Percentiles rank a stretch among this genome's conserved stretches.
Conservation (phyloP, 805 yeast genomes). For the Ogataea chonburiensis region DNA sequence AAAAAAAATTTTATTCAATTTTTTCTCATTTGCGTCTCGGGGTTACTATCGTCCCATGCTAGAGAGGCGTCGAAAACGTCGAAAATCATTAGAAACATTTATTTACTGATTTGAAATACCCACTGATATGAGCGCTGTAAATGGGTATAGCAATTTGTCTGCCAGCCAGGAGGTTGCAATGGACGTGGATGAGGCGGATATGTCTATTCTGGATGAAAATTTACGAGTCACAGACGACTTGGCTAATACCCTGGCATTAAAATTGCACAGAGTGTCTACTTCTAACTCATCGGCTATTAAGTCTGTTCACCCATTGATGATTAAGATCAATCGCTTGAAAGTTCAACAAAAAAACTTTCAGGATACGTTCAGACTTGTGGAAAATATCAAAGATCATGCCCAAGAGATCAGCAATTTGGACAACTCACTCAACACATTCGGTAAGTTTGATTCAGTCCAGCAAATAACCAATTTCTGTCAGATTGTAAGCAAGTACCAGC, state of each 20-base stretch:
- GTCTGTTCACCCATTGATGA: constrained; percentile 70
- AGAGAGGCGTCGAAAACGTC: too few species aligned
- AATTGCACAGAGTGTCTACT: constrained; percentile 52
- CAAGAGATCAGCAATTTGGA: constrained; percentile 33
- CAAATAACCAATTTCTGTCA: constrained; percentile 44
- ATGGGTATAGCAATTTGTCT: not conserved
- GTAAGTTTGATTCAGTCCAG: constrained; percentile 31
- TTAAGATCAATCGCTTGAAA: constrained; percentile 56
- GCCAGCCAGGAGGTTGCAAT: constrained; percentile 23
- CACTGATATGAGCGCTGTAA: not conserved
- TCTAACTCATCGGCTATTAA: constrained; percentile 56
- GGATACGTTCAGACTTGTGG: constrained; percentile 46
- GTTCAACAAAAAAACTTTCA: constrained; percentile 57
- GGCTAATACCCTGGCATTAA: constrained; percentile 51
- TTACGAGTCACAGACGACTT: constrained; percentile 57
- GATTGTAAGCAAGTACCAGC: constrained; percentile 37
- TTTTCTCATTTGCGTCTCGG: not conserved
- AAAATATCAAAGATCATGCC: constrained; percentile 50
- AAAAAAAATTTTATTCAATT: constrained; percentile 1
- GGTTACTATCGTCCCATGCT: constrained; percentile 2
- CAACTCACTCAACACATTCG: constrained; percentile 31
- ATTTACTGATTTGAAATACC: too few species aligned
- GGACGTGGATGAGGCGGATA: constrained; percentile 79
- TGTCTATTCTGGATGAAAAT: constrained; percentile 76
- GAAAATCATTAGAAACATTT: too few species aligned